Evolutionary conservation across 2,329 filamentous ascomycete species (phyloP).

Genomic region (Aureobasidium leucospermi): DNA sequence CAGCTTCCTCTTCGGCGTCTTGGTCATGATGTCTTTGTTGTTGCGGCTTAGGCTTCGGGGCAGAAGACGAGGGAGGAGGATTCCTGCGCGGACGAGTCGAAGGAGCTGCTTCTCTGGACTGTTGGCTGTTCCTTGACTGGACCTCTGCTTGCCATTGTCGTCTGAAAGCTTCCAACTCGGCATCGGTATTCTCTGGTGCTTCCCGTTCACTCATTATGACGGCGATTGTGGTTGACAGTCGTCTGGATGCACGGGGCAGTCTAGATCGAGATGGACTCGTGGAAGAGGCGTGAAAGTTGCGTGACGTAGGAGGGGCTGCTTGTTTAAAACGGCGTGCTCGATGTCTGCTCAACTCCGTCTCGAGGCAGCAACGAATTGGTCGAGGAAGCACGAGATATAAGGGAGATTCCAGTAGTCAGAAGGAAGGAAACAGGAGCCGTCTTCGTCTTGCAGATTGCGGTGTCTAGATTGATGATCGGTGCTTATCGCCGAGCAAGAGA

Average conservation of each 20-base stretch:
- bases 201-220: neutral
- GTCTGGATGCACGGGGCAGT: neutral
- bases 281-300: neutral
- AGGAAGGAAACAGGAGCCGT: neutral
- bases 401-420: too few species aligned
- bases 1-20: constrained; percentile 29
- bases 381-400: too few species aligned
- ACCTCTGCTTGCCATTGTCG: constrained; percentile 82
- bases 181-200: constrained; percentile 29
- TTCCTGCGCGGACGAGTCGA: neutral
- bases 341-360: neutral
- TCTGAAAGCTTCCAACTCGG: constrained; percentile 80
- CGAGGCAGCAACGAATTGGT: too few species aligned
- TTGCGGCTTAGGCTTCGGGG: constrained; percentile 1
- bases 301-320: constrained; percentile 3
- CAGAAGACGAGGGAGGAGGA: neutral
- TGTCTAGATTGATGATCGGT: neutral
- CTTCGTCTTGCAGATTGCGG: neutral
- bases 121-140: constrained; percentile 39
- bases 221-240: neutral
- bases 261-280: neutral
- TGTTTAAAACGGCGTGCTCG: neutral
- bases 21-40: constrained; percentile 7
- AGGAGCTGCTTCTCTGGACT: neutral
- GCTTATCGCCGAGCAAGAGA: neutral